Evolutionary conservation across 495 filamentous ascomycete species (phyloP), one percentile per base, ranked within the genome.

Genomic region (Talaromyces wortmannii): DNA sequence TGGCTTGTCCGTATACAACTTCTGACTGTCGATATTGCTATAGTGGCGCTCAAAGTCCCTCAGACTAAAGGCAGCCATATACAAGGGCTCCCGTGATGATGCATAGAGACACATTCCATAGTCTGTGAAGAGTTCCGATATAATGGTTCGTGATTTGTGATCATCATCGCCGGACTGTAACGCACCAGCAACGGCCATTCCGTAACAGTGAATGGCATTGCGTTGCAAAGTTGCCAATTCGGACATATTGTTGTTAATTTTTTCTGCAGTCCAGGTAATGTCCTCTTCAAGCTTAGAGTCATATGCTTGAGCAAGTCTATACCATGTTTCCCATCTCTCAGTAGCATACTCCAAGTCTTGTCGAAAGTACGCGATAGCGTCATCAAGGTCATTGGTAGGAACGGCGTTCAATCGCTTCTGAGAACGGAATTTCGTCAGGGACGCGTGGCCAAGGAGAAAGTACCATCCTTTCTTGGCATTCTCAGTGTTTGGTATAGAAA

Each of bases 311-410:
- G 86, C 94, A 6, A 97, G 78, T 48, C 94, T 84, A 67, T 92
- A 97, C 95, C 94, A 99, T 0, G 92, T 85, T 66, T 97, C 92
- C 94, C 94, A 99, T 48, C 85, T 83, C 30, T 92, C 86, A 2
- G 83, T 82, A 13, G 83, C 87, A 64, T 91, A 90, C 59, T 96
- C 87, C 2, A 99, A 72, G 60, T 97, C 92, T 56, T 91, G 83
- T 53, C 86, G 77, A 63, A 97, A 85, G 66, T 89, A 95, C 0
- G 79, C 83, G 53, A 87, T 82, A 3, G 89, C 92, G 43, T 92
- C 85, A 50, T 92, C 85, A 43, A 97, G 76, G 61, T 97, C 94
- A 54, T 92, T 89, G 0, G 86, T 91, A 43, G 89, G 87, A 13
- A 84, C 84, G 13, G 86, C 83, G 18, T 78, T 84, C 48, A 90